These are phyloP conservation scores for Lentinula raphanica DNA, from an alignment of 768 basidiomycete species.

Conservation along the genomic window DNA sequence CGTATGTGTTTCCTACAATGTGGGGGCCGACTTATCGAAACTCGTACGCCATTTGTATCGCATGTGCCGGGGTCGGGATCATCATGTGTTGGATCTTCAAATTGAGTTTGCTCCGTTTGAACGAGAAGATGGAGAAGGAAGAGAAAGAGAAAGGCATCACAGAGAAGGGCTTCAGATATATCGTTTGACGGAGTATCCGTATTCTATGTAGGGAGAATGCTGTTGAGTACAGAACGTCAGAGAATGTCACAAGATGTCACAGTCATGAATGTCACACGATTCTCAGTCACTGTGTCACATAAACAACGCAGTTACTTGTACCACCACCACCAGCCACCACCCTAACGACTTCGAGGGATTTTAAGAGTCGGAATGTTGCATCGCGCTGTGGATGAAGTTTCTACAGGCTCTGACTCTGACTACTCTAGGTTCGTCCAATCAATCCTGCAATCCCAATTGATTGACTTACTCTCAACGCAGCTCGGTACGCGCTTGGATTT, in stretches of 20 bases:
- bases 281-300: too few species aligned
- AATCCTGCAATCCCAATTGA: neutral
- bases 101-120: constrained; percentile 32
- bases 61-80: constrained; percentile 45
- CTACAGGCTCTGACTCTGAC: constrained; percentile 91
- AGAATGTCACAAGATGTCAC: neutral
- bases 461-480: neutral
- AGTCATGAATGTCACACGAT: neutral
- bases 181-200: constrained; percentile 31
- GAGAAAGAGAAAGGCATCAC: constrained; percentile 35
- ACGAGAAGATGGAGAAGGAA: constrained; percentile 30
- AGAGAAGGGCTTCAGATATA: constrained; percentile 46
- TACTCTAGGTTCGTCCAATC: constrained; percentile 75
- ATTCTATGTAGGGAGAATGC: too few species aligned
- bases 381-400: constrained; percentile 72
- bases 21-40: constrained; percentile 67
- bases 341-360: neutral
- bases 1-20: constrained; percentile 61
- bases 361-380: constrained; percentile 1
- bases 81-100: constrained; percentile 50
- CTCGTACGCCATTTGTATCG: constrained; percentile 55
- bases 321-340: too few species aligned
- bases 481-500: constrained; percentile 1
- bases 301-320: too few species aligned
- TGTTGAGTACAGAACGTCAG: neutral